phyloP scores from a whole-genome alignment of 2,329 filamentous ascomycete genomes.

The Aspergillus terreus region DNA sequence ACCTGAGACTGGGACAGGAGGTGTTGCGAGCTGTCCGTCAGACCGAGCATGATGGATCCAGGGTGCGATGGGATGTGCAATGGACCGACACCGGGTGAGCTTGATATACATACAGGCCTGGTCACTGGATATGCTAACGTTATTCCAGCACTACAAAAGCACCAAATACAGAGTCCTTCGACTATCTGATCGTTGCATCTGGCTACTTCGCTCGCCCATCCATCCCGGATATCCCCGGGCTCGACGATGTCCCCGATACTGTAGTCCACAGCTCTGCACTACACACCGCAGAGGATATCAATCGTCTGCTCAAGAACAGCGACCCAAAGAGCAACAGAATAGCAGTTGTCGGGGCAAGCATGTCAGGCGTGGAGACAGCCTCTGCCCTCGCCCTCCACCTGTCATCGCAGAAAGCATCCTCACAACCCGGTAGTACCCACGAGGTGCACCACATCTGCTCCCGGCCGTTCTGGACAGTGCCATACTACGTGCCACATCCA shows the following conservation, averaged over 20 bases:
- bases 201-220: constrained; percentile 69
- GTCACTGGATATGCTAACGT: not conserved
- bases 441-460: constrained; percentile 66
- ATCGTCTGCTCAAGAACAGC: constrained; percentile 5
- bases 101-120: no score
- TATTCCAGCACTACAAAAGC: not conserved
- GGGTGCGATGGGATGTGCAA: constrained; percentile 40
- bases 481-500: constrained; percentile 45
- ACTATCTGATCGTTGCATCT: constrained; percentile 68
- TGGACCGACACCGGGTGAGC: constrained; percentile 19
- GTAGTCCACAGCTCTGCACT: constrained; percentile 68
- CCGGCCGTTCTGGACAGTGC: constrained; percentile 69
- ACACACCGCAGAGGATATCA: constrained; percentile 46
- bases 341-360: constrained; percentile 73
- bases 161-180: constrained; percentile 48
- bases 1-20: constrained; percentile 49
- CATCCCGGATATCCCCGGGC: constrained; percentile 45
- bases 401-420: constrained; percentile 55
- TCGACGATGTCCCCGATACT: constrained; percentile 39
- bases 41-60: constrained; percentile 6
- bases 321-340: constrained; percentile 54
- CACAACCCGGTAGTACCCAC: constrained; percentile 36
- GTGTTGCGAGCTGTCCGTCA: constrained; percentile 29
- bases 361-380: constrained; percentile 77
- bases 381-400: constrained; percentile 68